Evolutionary conservation across 768 basidiomycete genomes (phyloP), one percentile per base, ranked within the genome.

Genomic region (Tulasnella sp.): DNA sequence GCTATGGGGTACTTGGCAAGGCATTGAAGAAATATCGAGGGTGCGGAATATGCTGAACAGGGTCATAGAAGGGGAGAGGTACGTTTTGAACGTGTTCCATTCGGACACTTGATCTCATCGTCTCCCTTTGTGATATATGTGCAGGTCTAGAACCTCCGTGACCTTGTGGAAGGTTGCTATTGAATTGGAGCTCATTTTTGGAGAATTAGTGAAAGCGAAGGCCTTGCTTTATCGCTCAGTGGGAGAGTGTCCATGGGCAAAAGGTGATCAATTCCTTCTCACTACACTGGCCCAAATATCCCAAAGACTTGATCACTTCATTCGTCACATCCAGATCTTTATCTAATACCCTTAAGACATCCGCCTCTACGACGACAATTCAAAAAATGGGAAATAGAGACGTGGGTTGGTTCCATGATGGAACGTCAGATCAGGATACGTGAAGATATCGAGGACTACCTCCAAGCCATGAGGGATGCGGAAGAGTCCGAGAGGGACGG

Each of bases 231-330:
- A 60, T 41, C 59, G 42, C 2, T 61, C 62, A 0, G 41, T 53
- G 4, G 62, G 31, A 43, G 62, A 61, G 24, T 62, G 62, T 49
- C 62, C 62, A 21, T 62, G 62, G 62, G 19, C 43, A 10, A 62
- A 62, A 62, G 61, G 62, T 62, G 19, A 17, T 60, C 22, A 19
- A 3, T 19, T 0, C 22, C 34, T 9, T 21, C 5, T 19, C 10
- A n/a, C 12, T 38, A 30, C 9, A 2, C 11, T 49, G 59, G n/a
- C 24, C 21, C 48, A 12, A 11, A 4, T 42, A 12, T 34, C 12
- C 4, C 21, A 49, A 44, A 46, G 29, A 15, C 21, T 17, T 38
- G 25, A 17, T 24, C 17, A 12, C 19, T 25, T 24, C 15, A 3
- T 58, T 21, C n/a, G 4, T 8, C 2, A 2, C 7, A 15, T 21